Conservation (phyloP, 345 rosid genomes). For the Brassica napus region DNA sequence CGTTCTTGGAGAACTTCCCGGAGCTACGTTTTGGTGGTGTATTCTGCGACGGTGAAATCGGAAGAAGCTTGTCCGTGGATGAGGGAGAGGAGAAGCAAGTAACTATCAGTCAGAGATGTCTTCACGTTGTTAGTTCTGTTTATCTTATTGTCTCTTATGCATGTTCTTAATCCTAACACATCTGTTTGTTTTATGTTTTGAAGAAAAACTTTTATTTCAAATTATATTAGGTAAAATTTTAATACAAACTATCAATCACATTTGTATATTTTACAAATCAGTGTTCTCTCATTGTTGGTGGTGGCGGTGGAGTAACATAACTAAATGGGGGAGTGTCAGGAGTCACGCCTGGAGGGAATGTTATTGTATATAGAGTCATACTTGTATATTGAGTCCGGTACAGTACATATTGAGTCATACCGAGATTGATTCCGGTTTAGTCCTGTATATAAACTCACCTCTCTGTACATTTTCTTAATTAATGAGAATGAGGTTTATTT, state of each 20-base stretch:
- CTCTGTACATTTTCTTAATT: no score
- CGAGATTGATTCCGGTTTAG: no score
- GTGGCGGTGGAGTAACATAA: neutral
- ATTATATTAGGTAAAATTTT: neutral
- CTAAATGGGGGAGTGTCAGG: no score
- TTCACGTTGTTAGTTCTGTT: slow-evolving; percentile 64
- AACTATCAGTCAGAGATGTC: slow-evolving; percentile 29
- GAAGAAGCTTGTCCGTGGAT: slow-evolving; percentile 41
- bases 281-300: neutral
- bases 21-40: slow-evolving; percentile 60
- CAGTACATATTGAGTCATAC: no score
- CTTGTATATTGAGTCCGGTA: no score
- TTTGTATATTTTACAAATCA: neutral
- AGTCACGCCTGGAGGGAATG: neutral
- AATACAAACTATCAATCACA: neutral
- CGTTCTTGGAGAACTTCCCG: slow-evolving; percentile 68
- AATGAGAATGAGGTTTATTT: no score
- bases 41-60: slow-evolving; percentile 69
- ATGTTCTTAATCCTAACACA: neutral
- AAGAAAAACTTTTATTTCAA: neutral
- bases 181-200: neutral
- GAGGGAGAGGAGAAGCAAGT: slow-evolving; percentile 33
- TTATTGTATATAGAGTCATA: no score
- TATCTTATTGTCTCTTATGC: slow-evolving; percentile 58
- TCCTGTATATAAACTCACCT: no score